These are phyloP conservation scores for Eucalyptus sp. DNA, from an alignment of 345 rosid genomes.

Conservation along the genomic window DNA sequence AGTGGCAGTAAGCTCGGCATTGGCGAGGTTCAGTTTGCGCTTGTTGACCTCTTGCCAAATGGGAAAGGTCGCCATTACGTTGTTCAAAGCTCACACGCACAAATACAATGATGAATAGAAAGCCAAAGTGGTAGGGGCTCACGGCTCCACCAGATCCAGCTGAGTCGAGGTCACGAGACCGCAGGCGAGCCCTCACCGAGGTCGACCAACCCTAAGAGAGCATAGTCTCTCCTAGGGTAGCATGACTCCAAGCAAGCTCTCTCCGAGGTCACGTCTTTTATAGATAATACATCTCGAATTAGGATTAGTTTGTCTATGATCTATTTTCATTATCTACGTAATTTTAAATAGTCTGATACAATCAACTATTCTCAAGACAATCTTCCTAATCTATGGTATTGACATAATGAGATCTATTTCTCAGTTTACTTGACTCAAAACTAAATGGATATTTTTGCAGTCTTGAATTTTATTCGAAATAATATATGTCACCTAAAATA, in stretches of 20 bases:
- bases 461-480: not conserved
- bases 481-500: not conserved
- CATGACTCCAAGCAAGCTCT: too few species aligned
- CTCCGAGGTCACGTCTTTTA: accelerated
- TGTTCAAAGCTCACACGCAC: not conserved
- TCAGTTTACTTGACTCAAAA: not conserved
- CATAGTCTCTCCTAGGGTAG: too few species aligned
- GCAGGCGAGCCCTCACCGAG: accelerated
- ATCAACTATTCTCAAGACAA: not conserved
- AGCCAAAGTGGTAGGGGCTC: not conserved
- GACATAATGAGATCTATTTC: not conserved
- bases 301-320: too few species aligned
- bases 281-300: too few species aligned
- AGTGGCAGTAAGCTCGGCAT: not conserved
- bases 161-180: not conserved
- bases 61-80: too few species aligned
- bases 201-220: too few species aligned
- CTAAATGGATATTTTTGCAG: not conserved
- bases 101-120: too few species aligned
- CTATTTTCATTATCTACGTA: not conserved
- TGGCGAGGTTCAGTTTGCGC: accelerated
- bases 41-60: too few species aligned
- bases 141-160: not conserved
- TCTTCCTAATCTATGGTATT: not conserved
- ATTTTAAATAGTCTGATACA: not conserved